Percentiles rank a stretch among this genome's conserved stretches.
These are phyloP conservation scores for Limnanthes douglasii DNA, from an alignment of 345 rosid species.

Conservation along the genomic window DNA sequence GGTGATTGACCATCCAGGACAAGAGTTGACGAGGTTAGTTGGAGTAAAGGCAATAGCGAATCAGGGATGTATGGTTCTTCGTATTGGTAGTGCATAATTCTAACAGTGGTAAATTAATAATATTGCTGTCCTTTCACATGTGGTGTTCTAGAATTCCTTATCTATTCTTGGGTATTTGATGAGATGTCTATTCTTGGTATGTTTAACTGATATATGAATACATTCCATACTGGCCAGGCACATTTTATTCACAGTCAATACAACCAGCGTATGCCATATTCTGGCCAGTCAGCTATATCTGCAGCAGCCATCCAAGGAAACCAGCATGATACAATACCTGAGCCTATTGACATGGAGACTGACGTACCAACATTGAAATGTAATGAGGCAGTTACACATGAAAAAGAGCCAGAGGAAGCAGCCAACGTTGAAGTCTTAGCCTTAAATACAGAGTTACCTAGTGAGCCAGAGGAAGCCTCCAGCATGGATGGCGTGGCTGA, in stretches of 20 bases:
- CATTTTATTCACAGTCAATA: constrained; percentile 24
- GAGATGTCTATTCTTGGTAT: constrained; percentile 1
- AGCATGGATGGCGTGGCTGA: constrained; percentile 12
- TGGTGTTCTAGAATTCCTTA: background rate
- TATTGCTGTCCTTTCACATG: background rate
- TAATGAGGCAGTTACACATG: constrained; percentile 6
- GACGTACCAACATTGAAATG: constrained; percentile 20
- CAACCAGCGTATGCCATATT: constrained; percentile 26
- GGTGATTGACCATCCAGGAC: no score
- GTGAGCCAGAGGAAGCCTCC: constrained; percentile 18
- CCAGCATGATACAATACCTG: constrained; percentile 7
- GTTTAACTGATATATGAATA: background rate
- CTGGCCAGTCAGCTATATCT: constrained; percentile 8
- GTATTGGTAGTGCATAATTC: background rate
- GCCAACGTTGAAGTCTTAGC: constrained; percentile 13
- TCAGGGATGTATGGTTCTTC: background rate
- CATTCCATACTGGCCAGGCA: constrained; percentile 19
- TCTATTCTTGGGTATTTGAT: background rate
- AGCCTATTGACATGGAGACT: constrained; percentile 16
- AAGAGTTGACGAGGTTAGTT: background rate
- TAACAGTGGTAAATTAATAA: background rate
- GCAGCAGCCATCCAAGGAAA: background rate
- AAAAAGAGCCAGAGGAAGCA: constrained; percentile 15
- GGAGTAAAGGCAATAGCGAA: background rate
- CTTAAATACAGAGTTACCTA: constrained; percentile 15